These are phyloP conservation scores for Scutellaria galericulata DNA, from an alignment of 257 asterid species.

Conservation along the genomic window DNA sequence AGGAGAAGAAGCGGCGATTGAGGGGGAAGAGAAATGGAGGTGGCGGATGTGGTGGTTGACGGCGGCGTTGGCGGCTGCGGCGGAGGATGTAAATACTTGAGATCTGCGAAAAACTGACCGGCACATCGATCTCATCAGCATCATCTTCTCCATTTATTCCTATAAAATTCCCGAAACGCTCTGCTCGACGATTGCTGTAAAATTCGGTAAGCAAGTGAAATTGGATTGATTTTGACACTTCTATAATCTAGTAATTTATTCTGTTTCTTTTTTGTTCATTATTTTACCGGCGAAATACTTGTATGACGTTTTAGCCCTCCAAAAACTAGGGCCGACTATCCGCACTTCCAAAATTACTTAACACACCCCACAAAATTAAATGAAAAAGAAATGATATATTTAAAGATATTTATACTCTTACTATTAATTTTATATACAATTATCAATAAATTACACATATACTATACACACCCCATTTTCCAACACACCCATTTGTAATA, in stretches of 20 bases:
- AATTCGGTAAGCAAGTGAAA: constrained; percentile 18
- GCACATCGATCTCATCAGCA: constrained; percentile 70
- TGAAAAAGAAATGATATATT: too few species aligned
- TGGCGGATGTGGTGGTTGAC: constrained; percentile 62
- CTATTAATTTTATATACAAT: too few species aligned
- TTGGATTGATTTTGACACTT: constrained; percentile 37
- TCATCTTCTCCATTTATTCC: constrained; percentile 54
- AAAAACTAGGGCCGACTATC: too few species aligned
- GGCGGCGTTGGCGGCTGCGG: constrained; percentile 48
- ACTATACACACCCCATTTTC: too few species aligned
- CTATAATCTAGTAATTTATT: constrained; percentile 11
- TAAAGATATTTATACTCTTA: too few species aligned
- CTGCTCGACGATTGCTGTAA: constrained; percentile 29
- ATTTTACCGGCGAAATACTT: not conserved
- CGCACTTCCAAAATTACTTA: too few species aligned
- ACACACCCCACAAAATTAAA: too few species aligned
- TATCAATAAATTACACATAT: too few species aligned
- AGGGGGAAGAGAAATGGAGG: constrained; percentile 60
- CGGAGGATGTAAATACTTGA: constrained; percentile 44
- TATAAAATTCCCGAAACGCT: constrained; percentile 5
- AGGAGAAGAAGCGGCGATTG: constrained; percentile 51
- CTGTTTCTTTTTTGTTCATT: not conserved
- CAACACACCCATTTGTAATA: too few species aligned
- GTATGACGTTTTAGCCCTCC: not conserved
- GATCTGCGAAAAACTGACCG: constrained; percentile 75